Evolutionary conservation across 192 early-diverging fungal species (phyloP).

Genomic region (Entomortierella beljakovae): DNA sequence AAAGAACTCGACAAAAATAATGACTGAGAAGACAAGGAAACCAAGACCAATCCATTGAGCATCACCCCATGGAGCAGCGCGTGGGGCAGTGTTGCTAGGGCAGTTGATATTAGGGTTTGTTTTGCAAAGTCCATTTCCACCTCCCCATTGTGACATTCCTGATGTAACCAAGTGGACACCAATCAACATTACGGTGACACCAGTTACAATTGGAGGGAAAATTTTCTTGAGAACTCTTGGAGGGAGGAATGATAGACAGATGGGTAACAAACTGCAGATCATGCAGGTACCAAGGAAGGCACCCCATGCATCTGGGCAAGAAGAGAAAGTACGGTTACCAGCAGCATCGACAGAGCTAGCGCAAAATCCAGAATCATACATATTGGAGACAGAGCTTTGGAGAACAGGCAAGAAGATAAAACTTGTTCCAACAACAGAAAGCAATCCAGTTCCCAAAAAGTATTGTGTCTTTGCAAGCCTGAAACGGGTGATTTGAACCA

Average conservation of each 20-base stretch:
- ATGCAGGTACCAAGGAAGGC: slow-evolving; percentile 66
- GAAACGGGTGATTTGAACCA: slow-evolving; percentile 68
- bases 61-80: slow-evolving; percentile 64
- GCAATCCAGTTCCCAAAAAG: slow-evolving; percentile 60
- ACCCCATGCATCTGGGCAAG: slow-evolving; percentile 64
- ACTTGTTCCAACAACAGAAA: slow-evolving; percentile 64
- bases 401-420: slow-evolving; percentile 67
- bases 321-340: slow-evolving; percentile 48
- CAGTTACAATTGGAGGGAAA: slow-evolving; percentile 69
- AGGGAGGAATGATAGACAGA: slow-evolving; percentile 60
- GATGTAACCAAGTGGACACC: slow-evolving; percentile 57
- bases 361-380: slow-evolving; percentile 54
- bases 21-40: slow-evolving; percentile 59
- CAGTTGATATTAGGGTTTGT: slow-evolving; percentile 56
- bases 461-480: slow-evolving; percentile 38
- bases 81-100: slow-evolving; percentile 54
- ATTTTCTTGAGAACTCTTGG: slow-evolving; percentile 58
- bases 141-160: slow-evolving; percentile 62
- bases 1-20: slow-evolving; percentile 65
- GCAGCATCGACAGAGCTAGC: slow-evolving; percentile 37
- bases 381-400: slow-evolving; percentile 57
- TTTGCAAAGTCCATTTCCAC: slow-evolving; percentile 59
- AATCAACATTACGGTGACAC: slow-evolving; percentile 61
- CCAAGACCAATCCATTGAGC: slow-evolving; percentile 64
- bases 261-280: slow-evolving; percentile 59